A percentile compares a stretch with the other conserved stretches of the same genome.
These are phyloP conservation scores for Cryphonectria carpinicola DNA, from an alignment of 2,329 filamentous ascomycete species.

Conservation along the genomic window DNA sequence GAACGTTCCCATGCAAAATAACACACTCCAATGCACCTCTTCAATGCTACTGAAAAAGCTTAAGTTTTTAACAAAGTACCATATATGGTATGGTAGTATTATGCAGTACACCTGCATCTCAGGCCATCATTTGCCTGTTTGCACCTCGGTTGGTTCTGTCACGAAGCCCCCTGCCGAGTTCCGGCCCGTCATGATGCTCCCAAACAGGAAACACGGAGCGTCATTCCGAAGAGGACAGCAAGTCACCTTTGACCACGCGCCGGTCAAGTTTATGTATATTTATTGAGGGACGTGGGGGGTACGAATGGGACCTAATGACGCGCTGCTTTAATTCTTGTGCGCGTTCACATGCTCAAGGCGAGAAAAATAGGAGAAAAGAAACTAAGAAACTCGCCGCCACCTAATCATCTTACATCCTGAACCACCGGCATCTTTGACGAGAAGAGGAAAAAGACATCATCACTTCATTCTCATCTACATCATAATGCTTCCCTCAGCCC, in stretches of 20 bases:
- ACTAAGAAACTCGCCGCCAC: background rate
- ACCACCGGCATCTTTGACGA: background rate
- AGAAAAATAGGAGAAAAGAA: background rate
- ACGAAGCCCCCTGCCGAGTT: background rate
- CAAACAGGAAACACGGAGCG: slow-evolving; percentile 37
- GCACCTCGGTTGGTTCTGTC: background rate
- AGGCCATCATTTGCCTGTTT: background rate
- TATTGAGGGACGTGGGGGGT: background rate
- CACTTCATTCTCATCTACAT: slow-evolving; percentile 20
- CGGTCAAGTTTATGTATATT: slow-evolving; percentile 4
- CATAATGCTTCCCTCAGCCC: slow-evolving; percentile 18
- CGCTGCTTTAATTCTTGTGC: background rate
- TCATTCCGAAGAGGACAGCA: slow-evolving; percentile 40
- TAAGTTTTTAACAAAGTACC: background rate
- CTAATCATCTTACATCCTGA: background rate
- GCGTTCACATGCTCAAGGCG: background rate
- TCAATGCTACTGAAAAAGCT: background rate
- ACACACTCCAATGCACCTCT: background rate
- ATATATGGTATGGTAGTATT: background rate
- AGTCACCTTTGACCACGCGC: slow-evolving; percentile 27
- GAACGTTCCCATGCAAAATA: background rate
- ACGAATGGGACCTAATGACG: background rate
- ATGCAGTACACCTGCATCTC: background rate
- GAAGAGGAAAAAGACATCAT: slow-evolving; percentile 6
- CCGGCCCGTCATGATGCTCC: slow-evolving; percentile 1